Conservation (phyloP, 1,284 basidiomycete species). For the Ceratobasidium papillatum region DNA sequence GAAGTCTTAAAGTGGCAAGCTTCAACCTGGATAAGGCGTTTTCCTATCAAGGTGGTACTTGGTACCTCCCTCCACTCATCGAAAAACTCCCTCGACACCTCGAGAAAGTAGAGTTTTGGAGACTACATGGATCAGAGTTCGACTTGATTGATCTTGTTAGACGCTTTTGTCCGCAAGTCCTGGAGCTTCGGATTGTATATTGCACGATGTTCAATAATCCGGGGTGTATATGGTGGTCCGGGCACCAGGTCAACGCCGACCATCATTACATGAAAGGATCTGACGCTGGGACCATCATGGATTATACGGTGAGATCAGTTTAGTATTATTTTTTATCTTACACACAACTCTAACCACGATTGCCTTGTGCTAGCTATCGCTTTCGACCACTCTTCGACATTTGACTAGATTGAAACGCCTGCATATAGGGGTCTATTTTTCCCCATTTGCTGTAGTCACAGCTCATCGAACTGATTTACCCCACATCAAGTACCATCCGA, state of each 20-base stretch:
- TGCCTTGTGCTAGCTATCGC: background rate
- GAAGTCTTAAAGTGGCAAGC: background rate
- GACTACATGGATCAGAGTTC: background rate
- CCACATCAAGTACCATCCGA: background rate
- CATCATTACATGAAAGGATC: conserved; percentile 11
- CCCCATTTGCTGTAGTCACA: background rate
- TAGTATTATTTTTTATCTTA: no score
- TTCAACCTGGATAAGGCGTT: background rate
- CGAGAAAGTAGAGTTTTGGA: background rate
- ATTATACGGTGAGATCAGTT: conserved; percentile 3
- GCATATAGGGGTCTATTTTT: background rate
- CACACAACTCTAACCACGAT: background rate
- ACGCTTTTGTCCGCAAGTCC: background rate
- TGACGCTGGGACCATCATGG: background rate
- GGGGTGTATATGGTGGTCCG: conserved; percentile 13
- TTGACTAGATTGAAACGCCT: background rate
- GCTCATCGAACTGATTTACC: background rate
- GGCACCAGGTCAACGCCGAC: background rate
- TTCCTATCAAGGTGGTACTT: background rate
- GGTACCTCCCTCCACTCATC: background rate
- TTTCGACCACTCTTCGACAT: background rate
- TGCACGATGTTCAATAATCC: conserved; percentile 32
- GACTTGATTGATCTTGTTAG: background rate
- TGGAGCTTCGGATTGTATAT: conserved; percentile 10
- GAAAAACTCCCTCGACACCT: background rate